Evolutionary conservation across 768 basidiomycete species (phyloP), one percentile per base, ranked within the genome.

Genomic region (Pulveroboletus sp.): DNA sequence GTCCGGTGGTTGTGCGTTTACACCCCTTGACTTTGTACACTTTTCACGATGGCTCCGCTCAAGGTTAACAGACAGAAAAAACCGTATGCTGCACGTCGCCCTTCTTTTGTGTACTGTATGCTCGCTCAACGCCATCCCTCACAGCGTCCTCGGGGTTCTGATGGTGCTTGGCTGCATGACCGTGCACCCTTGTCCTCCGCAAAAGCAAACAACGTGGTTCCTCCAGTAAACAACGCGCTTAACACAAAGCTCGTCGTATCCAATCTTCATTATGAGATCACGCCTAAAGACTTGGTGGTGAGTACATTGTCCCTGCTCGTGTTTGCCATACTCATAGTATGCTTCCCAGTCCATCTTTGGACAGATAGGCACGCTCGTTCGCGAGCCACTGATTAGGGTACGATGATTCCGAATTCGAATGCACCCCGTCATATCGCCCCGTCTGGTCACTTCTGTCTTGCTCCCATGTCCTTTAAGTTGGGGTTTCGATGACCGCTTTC

Each of bases 321-420:
- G 19, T 23, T 35, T 21, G 7, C 48, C 11, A 39, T 27, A 5
- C 55, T 55, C 19, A 59, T 38, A n/a, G n/a, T n/a, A 33, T 40
- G 37, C 19, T 44, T 11, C 10, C 4, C 59, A 94, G 91, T 77
- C 80, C 70, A 91, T 94, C 59, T 95, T 94, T 78, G 88, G 90
- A 62, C 83, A 88, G 67, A 85, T 90, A 70, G 92, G 92, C 75
- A 90, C 89, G 74, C 82, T 95, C 70, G 79, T 90, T 64, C 85
- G 90, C 71, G 90, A 93, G 78, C 92, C 92, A 73, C 73, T 82
- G 69, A 92, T 95, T 71, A 90, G 88, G 87, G 92, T 95, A 93
- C 86, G 93, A 78, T 69, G 67, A 62, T 66, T 72, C 73, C 72
- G 69, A 70, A 63, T 74, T 69, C 65, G 65, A 68, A 65, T 67